Base-by-base conservation (phyloP, 2,329 filamentous ascomycete species). In the Colletotrichum filicis region DNA sequence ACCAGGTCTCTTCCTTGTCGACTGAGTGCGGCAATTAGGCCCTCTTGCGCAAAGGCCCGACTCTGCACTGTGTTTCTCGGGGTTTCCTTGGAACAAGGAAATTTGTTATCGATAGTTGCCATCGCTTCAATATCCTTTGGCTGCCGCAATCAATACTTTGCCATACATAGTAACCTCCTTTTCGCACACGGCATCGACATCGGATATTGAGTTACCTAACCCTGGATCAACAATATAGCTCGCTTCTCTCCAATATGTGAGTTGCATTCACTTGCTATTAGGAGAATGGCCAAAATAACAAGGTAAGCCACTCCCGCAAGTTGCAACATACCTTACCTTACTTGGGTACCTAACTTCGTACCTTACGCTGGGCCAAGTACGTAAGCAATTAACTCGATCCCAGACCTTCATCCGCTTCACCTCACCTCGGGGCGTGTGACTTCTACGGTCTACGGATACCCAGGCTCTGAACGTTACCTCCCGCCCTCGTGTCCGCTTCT, bases 1-100 rank as follows among this genome's bases (percentile, higher is more conserved):
- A 65, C 52, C 35, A 63, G 12, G 26, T 53, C 30, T 57, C 35
- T 58, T 68, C 69, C 65, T 68, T 62, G 69, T 68, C 58, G 14
- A 24, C 30, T 35, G 37, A 49, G 32, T 63, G 55, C 55, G 37
- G 64, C 58, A 59, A 26, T 62, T 64, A 52, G 60, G 66, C 59
- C 35, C 53, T 35, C 65, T 55, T 46, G 53, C n/a, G 46, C 66
- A 72, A 64, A 60, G 70, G 66, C 59, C 66, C 70, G 66, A 56
- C 59, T 64, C 42, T 53, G 61, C 59, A 59, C 57, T 32, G 42
- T 49, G 52, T 32, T 49, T 49, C 37, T 42, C 37, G 37, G 37
- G 37, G 14, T 42, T 64, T 63, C 66, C 66, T 64, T 69, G 66
- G 59, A 60, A 72, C 59, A 60, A 35, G 53, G 66, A 55, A 58